Evolutionary conservation across 345 rosid genomes (phyloP), one percentile per base, ranked within the genome.

Genomic region (Ailanthus altissimus): DNA sequence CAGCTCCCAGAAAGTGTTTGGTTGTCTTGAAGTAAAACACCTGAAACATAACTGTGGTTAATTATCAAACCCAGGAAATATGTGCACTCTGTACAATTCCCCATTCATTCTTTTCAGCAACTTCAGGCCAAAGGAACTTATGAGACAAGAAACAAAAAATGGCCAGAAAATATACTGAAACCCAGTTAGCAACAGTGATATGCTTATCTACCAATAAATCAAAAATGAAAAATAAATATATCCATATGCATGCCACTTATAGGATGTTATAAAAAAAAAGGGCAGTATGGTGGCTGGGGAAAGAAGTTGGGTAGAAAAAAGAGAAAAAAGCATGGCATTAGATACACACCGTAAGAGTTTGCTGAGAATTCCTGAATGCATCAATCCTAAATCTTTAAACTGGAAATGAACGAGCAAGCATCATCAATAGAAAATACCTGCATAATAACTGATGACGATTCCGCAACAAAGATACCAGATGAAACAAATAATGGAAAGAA

Each of bases 401-500:
- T 38, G 42, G 38, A 13, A 32, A 23, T 28, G 20, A 32, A 43
- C 4, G 43, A 40, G 49, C 51, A 10, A 69, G 65, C 42, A 66
- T 43, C 56, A 56, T 32, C 16, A 38, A 43, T 26, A 3, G 25
- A 67, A 59, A 26, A 15, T 81, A 92, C 98, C 97, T 93, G 99
- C 81, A 89, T 58, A 12, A 90, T 56, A 70, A 92, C 85, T 23
- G 92, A 88, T 61, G 86, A 80, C 53, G 86, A 86, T 86, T 95
- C 98, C 74, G 90, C 63, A 71, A 92, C 67, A 43, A 90, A 90
- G 72, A 95, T 85, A 64, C 98, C 97, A 28, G 94, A 93, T 1
- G 98, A 84, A 79, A 92, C 86, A 83, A 91, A 80, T 59, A 95
- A 86, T 16, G 99, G 98, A 28, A 95, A 84, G 83, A 93, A 93